These are phyloP conservation scores for Pythium rishiriense DNA, from an alignment of 352 stramenopile genomes.

Conservation along the genomic window DNA sequence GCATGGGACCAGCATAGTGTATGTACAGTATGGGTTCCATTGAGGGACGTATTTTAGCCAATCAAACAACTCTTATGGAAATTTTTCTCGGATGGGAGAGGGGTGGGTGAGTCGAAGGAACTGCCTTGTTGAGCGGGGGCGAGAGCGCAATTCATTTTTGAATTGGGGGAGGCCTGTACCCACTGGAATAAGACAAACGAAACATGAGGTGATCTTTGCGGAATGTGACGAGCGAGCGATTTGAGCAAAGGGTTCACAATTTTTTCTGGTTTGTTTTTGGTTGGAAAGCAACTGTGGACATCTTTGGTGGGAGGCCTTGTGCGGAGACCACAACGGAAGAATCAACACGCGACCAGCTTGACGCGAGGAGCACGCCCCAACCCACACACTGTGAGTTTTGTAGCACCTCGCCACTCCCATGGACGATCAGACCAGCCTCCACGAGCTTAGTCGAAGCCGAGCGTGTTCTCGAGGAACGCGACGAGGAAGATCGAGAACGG, in stretches of 20 bases:
- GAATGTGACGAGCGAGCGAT: too few species aligned
- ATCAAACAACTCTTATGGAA: constrained; percentile 1
- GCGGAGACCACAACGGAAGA: too few species aligned
- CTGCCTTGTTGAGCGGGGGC: constrained; percentile 11
- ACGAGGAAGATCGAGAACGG: constrained; percentile 93
- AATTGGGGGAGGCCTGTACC: not conserved
- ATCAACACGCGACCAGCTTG: too few species aligned
- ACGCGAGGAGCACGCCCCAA: too few species aligned
- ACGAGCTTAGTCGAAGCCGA: constrained; percentile 91
- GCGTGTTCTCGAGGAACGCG: constrained; percentile 89
- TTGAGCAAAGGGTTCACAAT: not conserved
- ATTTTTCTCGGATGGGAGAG: constrained; percentile 19
- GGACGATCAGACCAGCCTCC: too few species aligned
- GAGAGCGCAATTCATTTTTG: not conserved
- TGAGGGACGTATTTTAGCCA: constrained; percentile 7
- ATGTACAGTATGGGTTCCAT: not conserved
- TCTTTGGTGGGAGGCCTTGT: too few species aligned
- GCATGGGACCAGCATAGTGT: not conserved
- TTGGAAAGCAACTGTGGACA: not conserved
- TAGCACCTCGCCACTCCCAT: too few species aligned
- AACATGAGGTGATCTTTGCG: not conserved
- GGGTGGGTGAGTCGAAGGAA: constrained; percentile 4
- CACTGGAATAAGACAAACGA: constrained; percentile 1
- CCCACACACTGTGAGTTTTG: too few species aligned
- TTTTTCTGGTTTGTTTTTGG: not conserved